Conservation (phyloP, 495 filamentous ascomycete genomes). For the Penicillium ochrochloron region DNA sequence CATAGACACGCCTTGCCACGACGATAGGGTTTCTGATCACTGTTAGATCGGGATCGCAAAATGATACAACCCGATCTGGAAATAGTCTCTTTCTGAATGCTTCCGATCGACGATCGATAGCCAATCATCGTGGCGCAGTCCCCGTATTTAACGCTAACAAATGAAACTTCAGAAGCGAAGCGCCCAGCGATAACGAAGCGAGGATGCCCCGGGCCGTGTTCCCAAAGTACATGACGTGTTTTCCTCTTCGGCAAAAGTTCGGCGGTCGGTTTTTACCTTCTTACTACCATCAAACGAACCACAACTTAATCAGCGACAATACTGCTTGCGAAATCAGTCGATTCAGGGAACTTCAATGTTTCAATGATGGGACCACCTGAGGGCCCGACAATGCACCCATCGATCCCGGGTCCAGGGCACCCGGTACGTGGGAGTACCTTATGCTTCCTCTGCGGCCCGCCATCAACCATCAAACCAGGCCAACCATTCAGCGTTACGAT, state of each 20-base stretch:
- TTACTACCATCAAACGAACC: background rate
- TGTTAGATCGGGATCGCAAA: background rate
- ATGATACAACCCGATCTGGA: background rate
- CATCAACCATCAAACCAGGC: background rate
- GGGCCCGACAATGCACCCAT: background rate
- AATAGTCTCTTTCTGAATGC: background rate
- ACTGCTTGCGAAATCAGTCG: no score
- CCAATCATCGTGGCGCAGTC: background rate
- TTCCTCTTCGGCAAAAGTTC: no score
- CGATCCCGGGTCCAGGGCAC: background rate
- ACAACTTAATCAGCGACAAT: background rate
- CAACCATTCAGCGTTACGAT: background rate
- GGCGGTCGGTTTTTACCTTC: background rate
- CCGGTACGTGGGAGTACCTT: background rate
- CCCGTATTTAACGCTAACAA: background rate
- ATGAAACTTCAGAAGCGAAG: background rate
- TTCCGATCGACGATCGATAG: background rate
- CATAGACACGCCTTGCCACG: no score
- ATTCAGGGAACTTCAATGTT: background rate
- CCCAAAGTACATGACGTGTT: no score
- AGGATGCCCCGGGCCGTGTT: background rate
- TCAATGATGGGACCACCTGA: background rate
- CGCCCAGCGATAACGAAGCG: background rate
- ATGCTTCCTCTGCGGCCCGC: background rate
- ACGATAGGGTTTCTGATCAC: background rate